Evolutionary conservation across 2,329 filamentous ascomycete genomes (phyloP), one percentile per base, ranked within the genome.

Genomic region (Cordyceps sp.): DNA sequence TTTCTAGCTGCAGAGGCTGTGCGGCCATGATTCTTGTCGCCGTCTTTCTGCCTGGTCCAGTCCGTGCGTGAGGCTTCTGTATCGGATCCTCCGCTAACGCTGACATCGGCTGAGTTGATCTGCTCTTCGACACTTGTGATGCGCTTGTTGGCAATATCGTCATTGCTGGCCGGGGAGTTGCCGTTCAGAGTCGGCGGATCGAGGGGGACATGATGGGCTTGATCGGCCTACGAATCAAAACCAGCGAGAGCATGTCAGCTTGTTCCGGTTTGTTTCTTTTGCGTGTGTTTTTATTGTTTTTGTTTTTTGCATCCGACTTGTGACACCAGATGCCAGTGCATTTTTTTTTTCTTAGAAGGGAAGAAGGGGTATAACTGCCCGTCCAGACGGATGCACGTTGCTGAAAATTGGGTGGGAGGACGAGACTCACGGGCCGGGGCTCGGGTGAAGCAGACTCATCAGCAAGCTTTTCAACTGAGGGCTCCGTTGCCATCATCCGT

Each of bases 51-150:
- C 48, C 68, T 68, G 36, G 62, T 51, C 53, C 61, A 41, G 53
- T 71, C 69, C 31, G 59, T 59, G 45, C 70, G 71, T 38, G 74
- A 75, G 42, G 73, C 69, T 49, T 86, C 81, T 26, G 73, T 83
- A 55, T 86, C 81, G 34, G 81, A 86, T 44, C 74, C 76, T 42
- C 76, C 78, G 50, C 74, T 83, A 40, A 71, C 62, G 49, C 78
- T 82, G 39, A 72, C 73, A 45, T 78, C 71, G 41, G 70, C 64
- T 36, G 74, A 78, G 48, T 67, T 65, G 40, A 66, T 56, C 40
- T 66, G 59, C 46, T 74, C 62, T 45, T 78, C 73, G 38, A 71
- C 60, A 37, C 59, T 62, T 47, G 59, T 57, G 47, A 70, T 66
- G 47, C 64, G 64, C 52, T 68, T 73, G 46, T 69, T 67, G 44